phyloP scores from a whole-genome alignment of 305 asterid species.

The Withania somnifera region DNA sequence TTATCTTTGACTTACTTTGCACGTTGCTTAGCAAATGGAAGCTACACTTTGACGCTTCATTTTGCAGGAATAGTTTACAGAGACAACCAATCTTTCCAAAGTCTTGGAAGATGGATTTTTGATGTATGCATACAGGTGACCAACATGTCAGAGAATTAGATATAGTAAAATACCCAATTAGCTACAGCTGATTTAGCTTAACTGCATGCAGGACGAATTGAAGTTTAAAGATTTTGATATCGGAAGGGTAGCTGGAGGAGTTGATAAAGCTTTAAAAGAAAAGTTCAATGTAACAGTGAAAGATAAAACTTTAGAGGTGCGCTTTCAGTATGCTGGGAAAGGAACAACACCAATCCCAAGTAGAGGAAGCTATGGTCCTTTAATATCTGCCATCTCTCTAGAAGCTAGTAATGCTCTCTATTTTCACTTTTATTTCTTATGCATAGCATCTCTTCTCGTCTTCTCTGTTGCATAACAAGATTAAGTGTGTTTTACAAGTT shows the following conservation, averaged over 20 bases:
- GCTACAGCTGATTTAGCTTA: not conserved
- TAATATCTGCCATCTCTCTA: conserved; percentile 53
- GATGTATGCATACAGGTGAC: conserved; percentile 59
- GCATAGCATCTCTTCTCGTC: not conserved
- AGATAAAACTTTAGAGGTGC: conserved; percentile 34
- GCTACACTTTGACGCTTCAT: conserved; percentile 45
- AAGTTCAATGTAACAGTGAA: conserved; percentile 17
- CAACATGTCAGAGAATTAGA: not conserved
- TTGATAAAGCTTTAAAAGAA: conserved; percentile 12
- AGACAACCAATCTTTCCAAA: conserved; percentile 29
- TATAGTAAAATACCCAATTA: not conserved
- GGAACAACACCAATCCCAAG: conserved; percentile 45
- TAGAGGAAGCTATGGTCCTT: conserved; percentile 51
- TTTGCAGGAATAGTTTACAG: conserved; percentile 52
- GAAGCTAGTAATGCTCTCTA: conserved; percentile 23
- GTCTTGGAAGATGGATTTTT: conserved; percentile 57
- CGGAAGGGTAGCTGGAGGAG: conserved; percentile 30
- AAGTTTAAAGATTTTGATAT: conserved; percentile 39
- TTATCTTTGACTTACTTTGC: conserved; percentile 52
- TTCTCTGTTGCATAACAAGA: not conserved
- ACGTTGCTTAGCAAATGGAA: conserved; percentile 55
- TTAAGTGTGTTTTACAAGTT: not conserved
- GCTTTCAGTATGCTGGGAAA: conserved; percentile 38
- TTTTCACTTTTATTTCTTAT: not conserved
- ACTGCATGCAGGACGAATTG: conserved; percentile 28